Conservation (phyloP, 2,329 filamentous ascomycete species). For the Aspergillus ochraceus region DNA sequence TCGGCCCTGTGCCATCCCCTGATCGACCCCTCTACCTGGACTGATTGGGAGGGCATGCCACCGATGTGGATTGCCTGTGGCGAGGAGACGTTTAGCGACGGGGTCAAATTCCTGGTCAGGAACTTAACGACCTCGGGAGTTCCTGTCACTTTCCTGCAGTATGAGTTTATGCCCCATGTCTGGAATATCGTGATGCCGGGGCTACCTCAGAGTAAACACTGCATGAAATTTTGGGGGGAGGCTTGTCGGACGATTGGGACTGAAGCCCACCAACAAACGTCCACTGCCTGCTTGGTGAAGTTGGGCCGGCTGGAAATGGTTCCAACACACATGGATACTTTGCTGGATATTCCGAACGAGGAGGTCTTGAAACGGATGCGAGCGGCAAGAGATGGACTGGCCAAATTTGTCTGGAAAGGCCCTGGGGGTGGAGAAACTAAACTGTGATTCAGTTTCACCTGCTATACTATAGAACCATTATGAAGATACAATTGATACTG, state of each 20-base stretch:
- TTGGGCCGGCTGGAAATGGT: neutral
- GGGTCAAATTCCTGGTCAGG: neutral
- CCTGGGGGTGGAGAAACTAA: neutral
- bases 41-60: neutral
- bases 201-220: neutral
- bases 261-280: neutral
- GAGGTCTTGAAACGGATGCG: neutral
- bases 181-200: neutral
- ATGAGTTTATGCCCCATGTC: neutral
- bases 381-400: neutral
- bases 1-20: neutral
- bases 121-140: neutral
- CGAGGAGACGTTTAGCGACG: neutral
- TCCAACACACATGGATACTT: neutral
- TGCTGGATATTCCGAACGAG: neutral
- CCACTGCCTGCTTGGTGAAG: neutral
- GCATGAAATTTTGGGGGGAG: neutral
- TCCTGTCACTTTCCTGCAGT: neutral
- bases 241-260: neutral
- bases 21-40: neutral
- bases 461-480: neutral
- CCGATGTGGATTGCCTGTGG: neutral
- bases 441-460: neutral
- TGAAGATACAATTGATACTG: neutral
- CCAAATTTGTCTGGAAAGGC: neutral